Percentiles rank a stretch among this genome's conserved stretches.
phyloP scores from a whole-genome alignment of 2,329 filamentous ascomycete genomes.

The Phyllosticta citrichinensis region DNA sequence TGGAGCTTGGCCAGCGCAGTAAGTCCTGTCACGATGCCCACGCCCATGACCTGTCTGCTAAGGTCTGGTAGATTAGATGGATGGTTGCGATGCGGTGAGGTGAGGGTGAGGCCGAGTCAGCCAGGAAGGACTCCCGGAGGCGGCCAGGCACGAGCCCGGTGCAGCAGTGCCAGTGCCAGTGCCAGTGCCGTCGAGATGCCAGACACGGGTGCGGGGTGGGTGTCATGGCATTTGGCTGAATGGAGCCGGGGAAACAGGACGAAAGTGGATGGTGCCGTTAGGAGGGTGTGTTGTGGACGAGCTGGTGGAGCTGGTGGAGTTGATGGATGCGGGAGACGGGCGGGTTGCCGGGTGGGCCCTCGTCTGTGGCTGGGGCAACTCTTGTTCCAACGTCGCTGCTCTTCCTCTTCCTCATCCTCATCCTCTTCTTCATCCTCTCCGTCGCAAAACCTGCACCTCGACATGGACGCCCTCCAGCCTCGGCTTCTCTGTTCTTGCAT shows the following conservation, averaged over 20 bases:
- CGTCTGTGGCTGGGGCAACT: background rate
- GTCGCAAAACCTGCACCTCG: background rate
- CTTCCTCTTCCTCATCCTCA: background rate
- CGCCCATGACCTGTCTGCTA: background rate
- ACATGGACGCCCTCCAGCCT: background rate
- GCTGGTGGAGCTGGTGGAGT: background rate
- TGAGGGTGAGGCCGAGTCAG: background rate
- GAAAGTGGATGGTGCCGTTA: background rate
- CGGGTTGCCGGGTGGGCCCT: background rate
- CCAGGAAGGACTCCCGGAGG: background rate
- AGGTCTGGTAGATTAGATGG: background rate
- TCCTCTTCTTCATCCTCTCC: background rate
- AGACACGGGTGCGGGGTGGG: background rate
- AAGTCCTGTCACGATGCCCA: background rate
- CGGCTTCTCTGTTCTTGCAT: background rate
- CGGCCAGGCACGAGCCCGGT: background rate
- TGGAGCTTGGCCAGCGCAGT: background rate
- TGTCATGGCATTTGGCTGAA: background rate
- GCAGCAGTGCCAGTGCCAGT: background rate
- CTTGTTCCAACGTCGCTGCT: background rate
- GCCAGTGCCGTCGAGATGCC: too few species aligned
- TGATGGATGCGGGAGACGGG: background rate
- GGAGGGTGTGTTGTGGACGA: background rate
- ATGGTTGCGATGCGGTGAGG: background rate
- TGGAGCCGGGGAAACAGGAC: background rate